Percentiles rank a stretch among this genome's conserved stretches.
Conservation (phyloP, 768 basidiomycete genomes). For the Lactarius sanguifluus region DNA sequence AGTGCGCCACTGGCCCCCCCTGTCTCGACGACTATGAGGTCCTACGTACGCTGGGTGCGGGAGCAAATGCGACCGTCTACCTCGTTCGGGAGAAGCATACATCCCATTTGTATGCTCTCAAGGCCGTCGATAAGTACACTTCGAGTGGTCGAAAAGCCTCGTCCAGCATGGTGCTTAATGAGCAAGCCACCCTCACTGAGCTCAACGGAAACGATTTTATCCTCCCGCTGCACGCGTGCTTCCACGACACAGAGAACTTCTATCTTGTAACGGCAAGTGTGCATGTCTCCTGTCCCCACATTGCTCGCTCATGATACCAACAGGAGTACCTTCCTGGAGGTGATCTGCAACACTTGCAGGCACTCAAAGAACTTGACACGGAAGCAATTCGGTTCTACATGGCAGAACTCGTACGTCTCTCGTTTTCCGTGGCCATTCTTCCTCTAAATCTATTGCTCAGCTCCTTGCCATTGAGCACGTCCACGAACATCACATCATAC, state of each 20-base stretch:
- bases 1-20: slow-evolving; percentile 1
- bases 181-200: slow-evolving; percentile 9
- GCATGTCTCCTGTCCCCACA: background rate
- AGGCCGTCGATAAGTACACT: slow-evolving; percentile 20
- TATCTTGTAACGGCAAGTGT: slow-evolving; percentile 19
- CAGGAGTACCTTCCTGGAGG: slow-evolving; percentile 26
- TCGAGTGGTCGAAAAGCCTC: background rate
- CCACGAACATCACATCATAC: slow-evolving; percentile 95
- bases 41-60: slow-evolving; percentile 15
- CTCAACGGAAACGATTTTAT: slow-evolving; percentile 20
- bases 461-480: slow-evolving; percentile 43
- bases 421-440: background rate
- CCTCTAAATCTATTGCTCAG: slow-evolving; percentile 1
- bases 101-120: slow-evolving; percentile 20
- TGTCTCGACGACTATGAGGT: slow-evolving; percentile 24
- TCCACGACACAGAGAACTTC: slow-evolving; percentile 21
- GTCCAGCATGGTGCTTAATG: slow-evolving; percentile 8
- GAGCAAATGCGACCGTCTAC: slow-evolving; percentile 23
- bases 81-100: slow-evolving; percentile 24
- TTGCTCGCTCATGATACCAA: background rate
- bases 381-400: slow-evolving; percentile 23
- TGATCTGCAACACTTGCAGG: slow-evolving; percentile 4
- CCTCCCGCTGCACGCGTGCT: slow-evolving; percentile 24
- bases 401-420: slow-evolving; percentile 25
- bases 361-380: background rate